Percentiles rank a stretch among this genome's conserved stretches.
Conservation (phyloP, 106 monocot genomes). For the Dendrobium chrysotoxum region DNA sequence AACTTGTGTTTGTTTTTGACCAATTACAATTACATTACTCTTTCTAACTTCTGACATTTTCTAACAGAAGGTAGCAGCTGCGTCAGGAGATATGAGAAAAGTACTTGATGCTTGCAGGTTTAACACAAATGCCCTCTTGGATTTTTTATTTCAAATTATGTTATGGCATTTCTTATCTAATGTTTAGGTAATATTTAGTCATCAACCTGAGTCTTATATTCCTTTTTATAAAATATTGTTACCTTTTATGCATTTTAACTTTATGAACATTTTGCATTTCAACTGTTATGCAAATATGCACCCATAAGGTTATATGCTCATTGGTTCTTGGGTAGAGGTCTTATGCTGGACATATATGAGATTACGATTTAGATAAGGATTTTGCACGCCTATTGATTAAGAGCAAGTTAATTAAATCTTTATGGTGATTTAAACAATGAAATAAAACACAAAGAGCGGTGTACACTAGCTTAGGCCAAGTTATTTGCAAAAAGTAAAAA, state of each 20-base stretch:
- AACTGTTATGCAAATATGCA: neutral
- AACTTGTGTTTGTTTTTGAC: neutral
- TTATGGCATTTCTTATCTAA: neutral
- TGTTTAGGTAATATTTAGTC: neutral
- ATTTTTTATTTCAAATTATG: neutral
- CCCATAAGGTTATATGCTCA: too few species aligned
- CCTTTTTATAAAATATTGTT: neutral
- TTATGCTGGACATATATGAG: too few species aligned
- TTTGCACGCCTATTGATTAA: too few species aligned
- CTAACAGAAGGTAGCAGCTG: slow-evolving; percentile 90
- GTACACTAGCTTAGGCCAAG: too few species aligned
- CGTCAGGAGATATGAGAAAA: slow-evolving; percentile 97
- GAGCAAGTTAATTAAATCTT: too few species aligned
- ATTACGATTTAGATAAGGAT: too few species aligned
- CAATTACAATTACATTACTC: neutral
- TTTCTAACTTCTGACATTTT: slow-evolving; percentile 1
- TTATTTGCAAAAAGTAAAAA: too few species aligned
- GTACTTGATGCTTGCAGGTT: slow-evolving; percentile 84
- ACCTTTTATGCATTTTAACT: neutral
- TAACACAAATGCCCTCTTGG: neutral
- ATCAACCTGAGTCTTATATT: neutral
- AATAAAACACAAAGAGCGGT: too few species aligned
- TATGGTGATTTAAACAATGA: too few species aligned
- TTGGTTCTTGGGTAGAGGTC: too few species aligned
- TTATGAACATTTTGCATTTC: neutral